These are phyloP conservation scores for Mimosa bimucronata DNA, from an alignment of 306 rosid species.

Conservation along the genomic window DNA sequence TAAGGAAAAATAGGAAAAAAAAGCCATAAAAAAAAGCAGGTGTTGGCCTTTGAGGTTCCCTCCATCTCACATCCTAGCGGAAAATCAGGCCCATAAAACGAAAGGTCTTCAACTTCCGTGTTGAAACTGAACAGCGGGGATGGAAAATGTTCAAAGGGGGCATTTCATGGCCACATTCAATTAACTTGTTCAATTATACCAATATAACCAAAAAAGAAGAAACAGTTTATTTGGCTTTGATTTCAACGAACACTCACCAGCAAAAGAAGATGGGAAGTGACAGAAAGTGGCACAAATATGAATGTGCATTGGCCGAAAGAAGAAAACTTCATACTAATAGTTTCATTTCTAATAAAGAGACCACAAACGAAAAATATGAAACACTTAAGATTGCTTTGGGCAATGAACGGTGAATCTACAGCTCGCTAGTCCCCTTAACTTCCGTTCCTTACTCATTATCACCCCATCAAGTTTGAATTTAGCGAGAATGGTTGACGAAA, in stretches of 20 bases:
- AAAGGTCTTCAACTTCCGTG: too few relatives aligned
- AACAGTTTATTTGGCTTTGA: not conserved
- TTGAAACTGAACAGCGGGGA: not conserved
- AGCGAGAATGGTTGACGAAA: not conserved
- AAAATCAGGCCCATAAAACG: too few relatives aligned
- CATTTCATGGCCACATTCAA: not conserved
- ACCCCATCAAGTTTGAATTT: not conserved
- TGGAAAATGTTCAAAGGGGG: not conserved
- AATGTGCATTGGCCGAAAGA: not conserved
- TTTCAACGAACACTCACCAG: not conserved
- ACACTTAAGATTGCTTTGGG: not conserved
- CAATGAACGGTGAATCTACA: not conserved
- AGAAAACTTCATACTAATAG: not conserved
- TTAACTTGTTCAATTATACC: not conserved
- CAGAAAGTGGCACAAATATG: not conserved
- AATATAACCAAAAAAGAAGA: not conserved
- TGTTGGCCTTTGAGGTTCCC: not conserved
- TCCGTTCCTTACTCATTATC: not conserved
- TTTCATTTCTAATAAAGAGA: not conserved
- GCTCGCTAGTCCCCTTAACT: not conserved
- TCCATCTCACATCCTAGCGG: not conserved
- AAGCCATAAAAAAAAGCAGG: too few relatives aligned
- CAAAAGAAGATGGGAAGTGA: not conserved
- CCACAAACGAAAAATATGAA: not conserved
- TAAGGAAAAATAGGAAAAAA: too few relatives aligned